Evolutionary conservation across 2,329 filamentous ascomycete species (phyloP).

Genomic region (Aureobasidium sp.): DNA sequence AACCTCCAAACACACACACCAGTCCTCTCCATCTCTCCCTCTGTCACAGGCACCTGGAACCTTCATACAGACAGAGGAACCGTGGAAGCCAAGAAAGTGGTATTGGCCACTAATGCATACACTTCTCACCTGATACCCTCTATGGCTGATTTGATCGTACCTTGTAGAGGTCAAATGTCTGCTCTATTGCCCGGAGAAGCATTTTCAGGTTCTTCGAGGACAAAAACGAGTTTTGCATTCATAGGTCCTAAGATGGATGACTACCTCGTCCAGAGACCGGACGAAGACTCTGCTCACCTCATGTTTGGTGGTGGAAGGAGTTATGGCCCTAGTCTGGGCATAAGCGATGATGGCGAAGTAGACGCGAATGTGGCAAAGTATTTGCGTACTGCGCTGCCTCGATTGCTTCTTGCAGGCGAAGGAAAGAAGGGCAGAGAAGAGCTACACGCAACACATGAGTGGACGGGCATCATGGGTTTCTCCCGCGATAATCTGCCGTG

Average conservation of each 20-base stretch:
- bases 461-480: conserved; percentile 78
- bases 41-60: conserved; percentile 41
- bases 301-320: conserved; percentile 65
- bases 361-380: conserved; percentile 51
- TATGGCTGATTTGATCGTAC: conserved; percentile 66
- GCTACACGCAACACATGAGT: conserved; percentile 45
- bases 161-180: conserved; percentile 66
- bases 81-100: conserved; percentile 55
- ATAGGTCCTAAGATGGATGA: conserved; percentile 56
- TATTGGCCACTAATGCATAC: conserved; percentile 80
- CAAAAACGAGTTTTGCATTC: conserved; percentile 60
- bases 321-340: conserved; percentile 48
- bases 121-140: conserved; percentile 66
- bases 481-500: conserved; percentile 61
- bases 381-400: conserved; percentile 42
- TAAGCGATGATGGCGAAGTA: conserved; percentile 53
- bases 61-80: conserved; percentile 63
- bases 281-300: conserved; percentile 43
- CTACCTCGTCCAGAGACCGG: conserved; percentile 64
- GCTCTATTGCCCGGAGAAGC: conserved; percentile 52
- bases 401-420: conserved; percentile 25
- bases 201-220: conserved; percentile 26
- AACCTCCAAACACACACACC: conserved; percentile 72
- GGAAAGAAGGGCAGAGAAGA: conserved; percentile 24
- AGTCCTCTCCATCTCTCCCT: conserved; percentile 31